These are phyloP conservation scores for Vitis riparia DNA, from an alignment of 164 flowering plant genomes.

Conservation along the genomic window DNA sequence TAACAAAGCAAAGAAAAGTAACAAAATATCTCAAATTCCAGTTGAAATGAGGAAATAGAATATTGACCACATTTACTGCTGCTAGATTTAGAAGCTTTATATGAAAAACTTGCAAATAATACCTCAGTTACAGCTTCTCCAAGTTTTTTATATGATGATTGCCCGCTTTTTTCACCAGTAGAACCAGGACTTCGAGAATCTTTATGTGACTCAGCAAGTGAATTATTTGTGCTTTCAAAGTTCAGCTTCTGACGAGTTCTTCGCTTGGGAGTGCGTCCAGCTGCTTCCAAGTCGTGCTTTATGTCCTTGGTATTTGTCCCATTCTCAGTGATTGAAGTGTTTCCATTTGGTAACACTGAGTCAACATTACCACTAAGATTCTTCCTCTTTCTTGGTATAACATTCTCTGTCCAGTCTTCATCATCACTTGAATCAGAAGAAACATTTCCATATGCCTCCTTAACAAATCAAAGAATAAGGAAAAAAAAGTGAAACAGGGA, in stretches of 20 bases:
- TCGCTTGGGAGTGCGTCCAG: slow-evolving; percentile 23
- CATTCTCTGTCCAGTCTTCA: slow-evolving; percentile 55
- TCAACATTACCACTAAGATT: slow-evolving; percentile 15
- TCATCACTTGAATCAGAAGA: slow-evolving; percentile 86
- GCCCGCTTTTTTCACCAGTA: slow-evolving; percentile 18
- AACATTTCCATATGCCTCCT: slow-evolving; percentile 74
- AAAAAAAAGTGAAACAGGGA: slow-evolving; percentile 3
- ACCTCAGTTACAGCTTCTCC: slow-evolving; percentile 68
- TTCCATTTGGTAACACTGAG: slow-evolving; percentile 19
- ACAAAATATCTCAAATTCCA: not conserved
- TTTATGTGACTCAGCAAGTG: slow-evolving; percentile 19
- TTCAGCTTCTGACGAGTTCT: slow-evolving; percentile 23
- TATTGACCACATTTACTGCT: not conserved
- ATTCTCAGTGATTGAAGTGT: slow-evolving; percentile 9
- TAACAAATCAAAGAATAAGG: not conserved
- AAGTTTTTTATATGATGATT: slow-evolving; percentile 38
- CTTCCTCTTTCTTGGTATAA: slow-evolving; percentile 31
- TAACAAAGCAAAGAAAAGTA: not conserved
- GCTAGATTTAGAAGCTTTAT: not conserved
- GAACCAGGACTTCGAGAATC: slow-evolving; percentile 23
- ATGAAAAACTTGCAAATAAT: slow-evolving; percentile 11
- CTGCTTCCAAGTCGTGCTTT: slow-evolving; percentile 12
- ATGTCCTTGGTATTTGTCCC: not conserved
- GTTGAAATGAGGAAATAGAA: not conserved
- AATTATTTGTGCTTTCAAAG: slow-evolving; percentile 20